Conservation (phyloP, 2,329 filamentous ascomycete genomes). For the Paraphaeosphaeria minitans region DNA sequence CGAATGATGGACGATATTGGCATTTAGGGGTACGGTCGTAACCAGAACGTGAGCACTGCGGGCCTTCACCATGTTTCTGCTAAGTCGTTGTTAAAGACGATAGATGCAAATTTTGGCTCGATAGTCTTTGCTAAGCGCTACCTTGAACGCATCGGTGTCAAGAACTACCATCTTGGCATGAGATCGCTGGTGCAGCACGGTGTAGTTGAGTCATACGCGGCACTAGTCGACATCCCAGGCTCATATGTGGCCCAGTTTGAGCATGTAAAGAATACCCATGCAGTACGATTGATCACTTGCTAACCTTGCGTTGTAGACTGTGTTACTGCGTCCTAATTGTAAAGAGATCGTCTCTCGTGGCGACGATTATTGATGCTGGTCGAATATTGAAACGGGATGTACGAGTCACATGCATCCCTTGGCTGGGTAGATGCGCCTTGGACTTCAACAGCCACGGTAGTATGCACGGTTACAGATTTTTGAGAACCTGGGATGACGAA, state of each 20-base stretch:
- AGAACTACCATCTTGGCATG: constrained; percentile 89
- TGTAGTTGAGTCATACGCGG: constrained; percentile 87
- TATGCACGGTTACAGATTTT: not conserved
- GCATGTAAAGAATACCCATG: constrained; percentile 68
- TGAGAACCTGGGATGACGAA: not conserved
- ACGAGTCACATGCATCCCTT: not conserved
- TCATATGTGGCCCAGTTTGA: constrained; percentile 94
- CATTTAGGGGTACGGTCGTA: constrained; percentile 68
- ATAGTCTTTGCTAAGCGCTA: constrained; percentile 88
- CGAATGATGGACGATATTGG: constrained; percentile 79
- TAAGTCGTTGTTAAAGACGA: constrained; percentile 80
- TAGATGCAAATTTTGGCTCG: constrained; percentile 94
- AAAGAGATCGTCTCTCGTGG: constrained; percentile 88
- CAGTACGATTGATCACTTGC: not conserved
- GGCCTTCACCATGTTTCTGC: constrained; percentile 78
- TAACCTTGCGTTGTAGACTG: constrained; percentile 25
- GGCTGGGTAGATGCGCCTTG: not conserved
- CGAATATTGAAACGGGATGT: not conserved
- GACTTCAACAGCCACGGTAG: constrained; percentile 1
- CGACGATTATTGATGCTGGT: constrained; percentile 71
- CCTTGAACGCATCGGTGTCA: constrained; percentile 83
- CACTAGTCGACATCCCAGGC: constrained; percentile 85
- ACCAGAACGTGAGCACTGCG: constrained; percentile 70
- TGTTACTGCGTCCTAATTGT: constrained; percentile 52
- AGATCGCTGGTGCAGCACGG: constrained; percentile 81